phyloP scores from a whole-genome alignment of 1,284 basidiomycete genomes.

The Papiliotrema terrestris region DNA sequence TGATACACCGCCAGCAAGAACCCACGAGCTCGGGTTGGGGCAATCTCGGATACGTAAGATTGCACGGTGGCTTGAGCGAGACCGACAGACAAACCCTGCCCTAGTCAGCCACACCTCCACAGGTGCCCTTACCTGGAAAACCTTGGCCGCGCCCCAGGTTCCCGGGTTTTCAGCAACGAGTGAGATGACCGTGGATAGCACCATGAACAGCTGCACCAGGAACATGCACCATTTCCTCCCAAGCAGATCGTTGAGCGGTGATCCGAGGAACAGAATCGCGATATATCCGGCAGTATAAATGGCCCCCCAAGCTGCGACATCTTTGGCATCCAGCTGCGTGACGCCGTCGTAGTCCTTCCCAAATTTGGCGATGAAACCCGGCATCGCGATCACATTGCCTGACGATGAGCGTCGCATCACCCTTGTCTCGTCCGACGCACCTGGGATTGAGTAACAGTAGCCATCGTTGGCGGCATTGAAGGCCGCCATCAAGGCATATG shows the following conservation, averaged over 20 bases:
- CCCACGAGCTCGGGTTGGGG: slow-evolving; percentile 25
- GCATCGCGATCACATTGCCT: slow-evolving; percentile 19
- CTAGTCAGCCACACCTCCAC: background rate
- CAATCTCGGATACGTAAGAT: slow-evolving; percentile 24
- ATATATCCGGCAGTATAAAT: slow-evolving; percentile 7
- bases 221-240: slow-evolving; percentile 16
- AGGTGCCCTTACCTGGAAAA: slow-evolving; percentile 12
- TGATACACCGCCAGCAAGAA: slow-evolving; percentile 20
- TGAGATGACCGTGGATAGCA: background rate
- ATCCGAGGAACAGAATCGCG: slow-evolving; percentile 1
- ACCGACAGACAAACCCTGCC: slow-evolving; percentile 17
- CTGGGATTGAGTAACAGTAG: slow-evolving; percentile 1
- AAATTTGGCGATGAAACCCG: slow-evolving; percentile 17
- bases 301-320: slow-evolving; percentile 15
- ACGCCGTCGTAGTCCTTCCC: slow-evolving; percentile 6
- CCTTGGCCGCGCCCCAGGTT: slow-evolving; percentile 13
- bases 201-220: slow-evolving; percentile 1
- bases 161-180: background rate
- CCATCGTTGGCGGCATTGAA: slow-evolving; percentile 1
- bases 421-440: background rate
- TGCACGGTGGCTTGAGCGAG: slow-evolving; percentile 7
- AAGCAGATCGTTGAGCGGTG: slow-evolving; percentile 15
- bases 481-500: background rate
- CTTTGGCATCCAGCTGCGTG: slow-evolving; percentile 5
- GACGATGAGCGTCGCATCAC: background rate